Evolutionary conservation across 164 flowering plant genomes (phyloP).

Genomic region (Annona squamosa): DNA sequence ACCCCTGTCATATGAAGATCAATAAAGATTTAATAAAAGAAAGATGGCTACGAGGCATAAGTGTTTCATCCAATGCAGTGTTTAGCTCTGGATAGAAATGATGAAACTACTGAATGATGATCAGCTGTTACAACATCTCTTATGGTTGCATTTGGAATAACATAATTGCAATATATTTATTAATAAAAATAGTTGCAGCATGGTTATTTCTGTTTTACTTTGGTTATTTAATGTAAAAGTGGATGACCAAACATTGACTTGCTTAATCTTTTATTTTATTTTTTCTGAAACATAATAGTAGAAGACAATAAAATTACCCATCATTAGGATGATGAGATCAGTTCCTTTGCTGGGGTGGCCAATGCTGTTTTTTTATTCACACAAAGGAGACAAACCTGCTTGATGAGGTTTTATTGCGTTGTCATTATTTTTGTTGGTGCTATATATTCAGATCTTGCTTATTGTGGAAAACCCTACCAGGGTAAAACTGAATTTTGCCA

Average conservation of each 20-base stretch:
- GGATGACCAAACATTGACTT: neutral
- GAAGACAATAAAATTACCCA: slow-evolving; percentile 41
- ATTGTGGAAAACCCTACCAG: too few relatives aligned
- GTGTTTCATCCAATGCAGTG: neutral
- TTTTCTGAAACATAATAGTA: neutral
- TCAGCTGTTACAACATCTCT: neutral
- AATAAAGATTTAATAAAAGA: neutral
- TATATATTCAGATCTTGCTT: too few relatives aligned
- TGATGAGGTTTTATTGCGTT: too few relatives aligned
- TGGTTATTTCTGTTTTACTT: neutral
- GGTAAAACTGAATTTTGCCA: too few relatives aligned
- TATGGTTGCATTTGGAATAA: neutral
- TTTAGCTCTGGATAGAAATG: neutral
- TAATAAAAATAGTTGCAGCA: neutral
- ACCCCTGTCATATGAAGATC: neutral
- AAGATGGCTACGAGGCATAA: neutral
- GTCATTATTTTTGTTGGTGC: too few relatives aligned
- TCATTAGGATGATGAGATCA: slow-evolving; percentile 66
- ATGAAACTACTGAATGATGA: neutral
- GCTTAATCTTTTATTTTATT: neutral
- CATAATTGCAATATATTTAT: neutral
- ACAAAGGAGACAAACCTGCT: too few relatives aligned
- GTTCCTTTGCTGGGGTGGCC: too few relatives aligned
- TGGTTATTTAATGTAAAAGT: neutral
- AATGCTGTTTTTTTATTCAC: too few relatives aligned